Conservation (phyloP, 1,139 yeast genomes). For the Geotrichum armillariae region DNA sequence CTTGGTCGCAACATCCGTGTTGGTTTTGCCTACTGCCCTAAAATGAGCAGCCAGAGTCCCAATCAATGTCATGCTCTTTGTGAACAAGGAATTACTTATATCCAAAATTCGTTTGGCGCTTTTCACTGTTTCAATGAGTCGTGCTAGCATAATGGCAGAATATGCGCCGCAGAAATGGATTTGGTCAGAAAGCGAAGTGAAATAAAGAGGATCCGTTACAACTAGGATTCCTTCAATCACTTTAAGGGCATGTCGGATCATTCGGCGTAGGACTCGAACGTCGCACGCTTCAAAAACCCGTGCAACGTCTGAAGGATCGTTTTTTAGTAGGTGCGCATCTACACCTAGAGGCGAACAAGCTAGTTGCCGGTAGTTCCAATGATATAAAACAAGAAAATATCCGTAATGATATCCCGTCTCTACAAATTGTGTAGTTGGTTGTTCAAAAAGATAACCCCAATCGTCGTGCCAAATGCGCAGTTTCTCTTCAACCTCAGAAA, state of each 20-base stretch:
- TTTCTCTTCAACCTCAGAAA: conserved; percentile 39
- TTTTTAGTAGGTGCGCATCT: conserved; percentile 7
- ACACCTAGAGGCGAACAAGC: not conserved
- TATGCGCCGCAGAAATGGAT: conserved; percentile 59
- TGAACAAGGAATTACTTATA: conserved; percentile 16
- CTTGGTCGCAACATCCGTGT: conserved; percentile 29
- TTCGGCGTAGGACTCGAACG: conserved; percentile 26
- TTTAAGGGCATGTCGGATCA: conserved; percentile 43
- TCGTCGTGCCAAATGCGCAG: conserved; percentile 63
- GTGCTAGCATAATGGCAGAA: conserved; percentile 49
- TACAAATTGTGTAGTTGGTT: conserved; percentile 75
- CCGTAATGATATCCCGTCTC: conserved; percentile 73
- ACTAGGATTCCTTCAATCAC: conserved; percentile 46
- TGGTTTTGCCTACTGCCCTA: conserved; percentile 8
- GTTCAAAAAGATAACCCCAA: conserved; percentile 71
- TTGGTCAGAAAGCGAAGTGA: conserved; percentile 69
- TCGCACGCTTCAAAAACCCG: conserved; percentile 21
- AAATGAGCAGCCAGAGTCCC: conserved; percentile 14
- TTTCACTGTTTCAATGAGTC: conserved; percentile 29
- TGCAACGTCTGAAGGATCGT: conserved; percentile 17
- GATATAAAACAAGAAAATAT: conserved; percentile 51
- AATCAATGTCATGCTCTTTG: conserved; percentile 12
- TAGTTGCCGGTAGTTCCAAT: conserved; percentile 32
- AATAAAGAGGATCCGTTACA: conserved; percentile 59
- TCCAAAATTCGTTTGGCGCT: conserved; percentile 13